These are phyloP conservation scores for Balakata baccata DNA, from an alignment of 345 rosid species.

Conservation along the genomic window DNA sequence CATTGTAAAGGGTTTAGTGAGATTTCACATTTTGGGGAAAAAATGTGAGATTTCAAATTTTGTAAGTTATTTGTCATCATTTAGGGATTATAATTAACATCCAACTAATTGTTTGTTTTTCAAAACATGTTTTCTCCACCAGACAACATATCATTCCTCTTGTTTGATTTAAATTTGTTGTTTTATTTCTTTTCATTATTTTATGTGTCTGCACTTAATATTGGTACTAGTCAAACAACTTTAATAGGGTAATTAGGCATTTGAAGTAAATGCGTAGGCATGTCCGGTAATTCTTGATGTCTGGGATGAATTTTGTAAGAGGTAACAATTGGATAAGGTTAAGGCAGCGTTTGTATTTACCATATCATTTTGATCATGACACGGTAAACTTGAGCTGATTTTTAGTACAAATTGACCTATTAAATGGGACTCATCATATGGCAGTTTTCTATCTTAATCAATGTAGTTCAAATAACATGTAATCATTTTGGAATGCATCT, in stretches of 20 bases:
- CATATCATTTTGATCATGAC: background rate
- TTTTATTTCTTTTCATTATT: too few species aligned
- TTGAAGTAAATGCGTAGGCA: too few species aligned
- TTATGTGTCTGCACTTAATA: too few species aligned
- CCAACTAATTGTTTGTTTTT: background rate
- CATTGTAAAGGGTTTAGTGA: background rate
- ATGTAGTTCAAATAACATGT: background rate
- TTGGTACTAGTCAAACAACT: too few species aligned
- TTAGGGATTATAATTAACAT: background rate
- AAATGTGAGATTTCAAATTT: background rate
- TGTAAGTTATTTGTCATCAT: background rate
- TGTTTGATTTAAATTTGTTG: too few species aligned
- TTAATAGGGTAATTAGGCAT: background rate
- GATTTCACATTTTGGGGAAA: background rate
- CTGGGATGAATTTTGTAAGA: too few species aligned
- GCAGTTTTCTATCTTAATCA: background rate
- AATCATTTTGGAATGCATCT: background rate
- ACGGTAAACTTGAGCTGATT: background rate
- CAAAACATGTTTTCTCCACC: too few species aligned
- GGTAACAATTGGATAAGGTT: too few species aligned
- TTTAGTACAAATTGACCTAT: background rate
- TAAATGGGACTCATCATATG: conserved; percentile 13
- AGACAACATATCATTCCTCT: too few species aligned
- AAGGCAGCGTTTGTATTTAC: too few species aligned
- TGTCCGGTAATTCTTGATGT: too few species aligned